phyloP scores from a whole-genome alignment of 139 green algal species.

The Picocystis salinarum region DNA sequence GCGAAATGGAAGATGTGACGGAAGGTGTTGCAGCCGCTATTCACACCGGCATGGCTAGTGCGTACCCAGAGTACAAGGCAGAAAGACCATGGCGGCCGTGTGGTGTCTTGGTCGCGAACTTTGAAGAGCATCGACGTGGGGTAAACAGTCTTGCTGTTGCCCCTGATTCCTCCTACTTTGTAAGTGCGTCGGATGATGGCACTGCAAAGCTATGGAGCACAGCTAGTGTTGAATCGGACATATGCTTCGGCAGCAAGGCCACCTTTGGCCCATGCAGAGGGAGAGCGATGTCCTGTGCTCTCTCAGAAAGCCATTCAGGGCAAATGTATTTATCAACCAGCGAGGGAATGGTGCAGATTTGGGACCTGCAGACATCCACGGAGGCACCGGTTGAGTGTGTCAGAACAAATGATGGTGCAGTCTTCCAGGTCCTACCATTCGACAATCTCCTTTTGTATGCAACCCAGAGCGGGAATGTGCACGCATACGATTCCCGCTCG shows the following conservation, averaged over 20 bases:
- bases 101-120: conserved; percentile 70
- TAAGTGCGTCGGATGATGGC: conserved; percentile 52
- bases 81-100: conserved; percentile 66
- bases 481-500: conserved; percentile 49
- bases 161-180: conserved; percentile 46
- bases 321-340: conserved; percentile 32
- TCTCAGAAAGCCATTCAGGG: conserved; percentile 1
- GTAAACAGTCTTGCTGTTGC: conserved; percentile 54
- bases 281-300: background rate
- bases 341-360: conserved; percentile 59
- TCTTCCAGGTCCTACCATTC: conserved; percentile 38
- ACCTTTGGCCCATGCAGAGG: too few species aligned
- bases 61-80: too few species aligned
- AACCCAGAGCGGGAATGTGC: conserved; percentile 43
- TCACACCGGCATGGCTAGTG: too few species aligned
- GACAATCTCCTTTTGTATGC: conserved; percentile 36
- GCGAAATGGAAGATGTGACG: too few species aligned
- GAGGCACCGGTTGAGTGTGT: background rate
- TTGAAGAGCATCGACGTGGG: conserved; percentile 60
- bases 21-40: too few species aligned
- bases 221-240: too few species aligned
- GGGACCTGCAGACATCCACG: conserved; percentile 53
- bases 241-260: too few species aligned
- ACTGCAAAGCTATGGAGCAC: conserved; percentile 59
- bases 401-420: conserved; percentile 13